phyloP scores from a whole-genome alignment of 768 basidiomycete genomes.

The Tephrocybe rancida region DNA sequence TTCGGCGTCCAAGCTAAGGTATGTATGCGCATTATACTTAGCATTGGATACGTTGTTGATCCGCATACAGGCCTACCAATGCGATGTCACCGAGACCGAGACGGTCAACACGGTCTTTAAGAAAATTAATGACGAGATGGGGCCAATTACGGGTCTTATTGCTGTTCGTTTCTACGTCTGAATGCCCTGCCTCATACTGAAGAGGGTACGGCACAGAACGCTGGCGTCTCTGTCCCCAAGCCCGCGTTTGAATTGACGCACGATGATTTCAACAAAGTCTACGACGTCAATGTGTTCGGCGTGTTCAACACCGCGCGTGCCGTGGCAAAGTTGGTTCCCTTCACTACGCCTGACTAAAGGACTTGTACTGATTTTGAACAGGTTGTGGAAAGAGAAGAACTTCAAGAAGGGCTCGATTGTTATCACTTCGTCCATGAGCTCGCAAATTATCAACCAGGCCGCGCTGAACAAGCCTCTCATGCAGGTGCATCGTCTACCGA shows the following conservation, averaged over 20 bases:
- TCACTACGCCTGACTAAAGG: too few species aligned
- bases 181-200: neutral
- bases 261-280: constrained; percentile 59
- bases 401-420: constrained; percentile 54
- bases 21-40: constrained; percentile 8
- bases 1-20: constrained; percentile 48
- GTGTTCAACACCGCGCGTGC: constrained; percentile 67
- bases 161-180: constrained; percentile 38
- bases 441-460: constrained; percentile 62
- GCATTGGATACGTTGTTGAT: too few species aligned
- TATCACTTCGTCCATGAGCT: constrained; percentile 68
- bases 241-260: constrained; percentile 56
- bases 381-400: constrained; percentile 45
- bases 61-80: constrained; percentile 56
- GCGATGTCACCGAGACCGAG: constrained; percentile 59
- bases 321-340: constrained; percentile 47
- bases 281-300: constrained; percentile 63
- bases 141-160: constrained; percentile 53
- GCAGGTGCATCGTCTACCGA: constrained; percentile 36
- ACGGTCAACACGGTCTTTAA: constrained; percentile 45
- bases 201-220: constrained; percentile 40
- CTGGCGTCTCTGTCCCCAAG: constrained; percentile 65
- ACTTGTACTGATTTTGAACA: constrained; percentile 15
- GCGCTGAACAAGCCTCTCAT: constrained; percentile 46
- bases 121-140: constrained; percentile 50